A percentile compares a stretch with the other conserved stretches of the same genome.
Evolutionary conservation across 2,329 filamentous ascomycete genomes (phyloP).

Genomic region (Trichoderma sp.): DNA sequence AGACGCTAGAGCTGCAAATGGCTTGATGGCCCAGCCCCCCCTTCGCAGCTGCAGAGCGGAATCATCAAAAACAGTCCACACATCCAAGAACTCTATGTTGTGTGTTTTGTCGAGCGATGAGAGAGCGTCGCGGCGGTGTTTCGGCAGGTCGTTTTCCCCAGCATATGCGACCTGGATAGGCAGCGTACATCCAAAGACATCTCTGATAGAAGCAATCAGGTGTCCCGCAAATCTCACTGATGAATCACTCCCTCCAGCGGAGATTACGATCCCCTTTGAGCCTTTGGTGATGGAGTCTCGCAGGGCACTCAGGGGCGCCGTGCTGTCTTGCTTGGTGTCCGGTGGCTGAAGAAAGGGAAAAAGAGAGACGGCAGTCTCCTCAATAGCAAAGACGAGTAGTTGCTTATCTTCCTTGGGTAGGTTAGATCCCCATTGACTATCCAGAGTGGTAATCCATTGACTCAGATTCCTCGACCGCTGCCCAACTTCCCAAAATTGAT

Average conservation of each 20-base stretch:
- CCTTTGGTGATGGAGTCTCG: conserved; percentile 31
- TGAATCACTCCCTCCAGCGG: conserved; percentile 37
- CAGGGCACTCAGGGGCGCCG: conserved; percentile 32
- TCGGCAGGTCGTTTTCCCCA: conserved; percentile 40
- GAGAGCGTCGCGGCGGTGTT: conserved; percentile 35
- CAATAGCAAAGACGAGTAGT: conserved; percentile 6
- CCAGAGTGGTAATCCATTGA: conserved; percentile 32
- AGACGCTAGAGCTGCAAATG: conserved; percentile 46
- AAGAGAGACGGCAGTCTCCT: conserved; percentile 31
- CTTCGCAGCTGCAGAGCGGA: conserved; percentile 36
- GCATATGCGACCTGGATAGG: conserved; percentile 46
- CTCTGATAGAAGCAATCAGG: conserved; percentile 40
- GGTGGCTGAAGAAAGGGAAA: conserved; percentile 37
- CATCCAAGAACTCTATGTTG: conserved; percentile 41
- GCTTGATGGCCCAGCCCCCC: conserved; percentile 48
- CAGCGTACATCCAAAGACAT: conserved; percentile 38
- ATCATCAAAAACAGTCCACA: conserved; percentile 42
- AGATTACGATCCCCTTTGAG: conserved; percentile 43
- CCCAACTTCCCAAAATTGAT: conserved; percentile 41
- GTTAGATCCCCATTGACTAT: not conserved
- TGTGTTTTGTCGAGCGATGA: conserved; percentile 30
- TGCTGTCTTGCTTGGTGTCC: conserved; percentile 1
- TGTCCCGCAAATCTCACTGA: conserved; percentile 43
- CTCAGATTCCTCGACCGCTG: conserved; percentile 35
- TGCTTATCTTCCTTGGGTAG: not conserved